Evolutionary conservation across 352 stramenopile species (phyloP).

Genomic region (Phytophthora hybrid): DNA sequence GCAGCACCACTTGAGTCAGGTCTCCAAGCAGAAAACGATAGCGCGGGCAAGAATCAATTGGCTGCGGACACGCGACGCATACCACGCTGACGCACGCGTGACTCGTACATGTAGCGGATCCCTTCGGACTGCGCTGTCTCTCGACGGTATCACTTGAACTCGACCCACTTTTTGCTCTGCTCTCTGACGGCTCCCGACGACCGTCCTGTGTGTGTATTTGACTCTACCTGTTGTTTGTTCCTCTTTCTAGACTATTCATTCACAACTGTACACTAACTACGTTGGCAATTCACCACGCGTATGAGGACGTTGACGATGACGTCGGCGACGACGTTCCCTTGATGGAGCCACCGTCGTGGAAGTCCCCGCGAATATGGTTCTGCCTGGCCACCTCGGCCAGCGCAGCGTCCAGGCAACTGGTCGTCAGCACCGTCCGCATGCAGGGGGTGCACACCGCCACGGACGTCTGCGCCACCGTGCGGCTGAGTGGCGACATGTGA

Average conservation of each 20-base stretch:
- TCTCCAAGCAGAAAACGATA: conserved; percentile 2
- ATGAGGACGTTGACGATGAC: conserved; percentile 20
- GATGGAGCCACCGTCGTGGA: conserved; percentile 25
- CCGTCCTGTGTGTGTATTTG: background rate
- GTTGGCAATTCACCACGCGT: conserved; percentile 18
- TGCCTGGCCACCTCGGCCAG: conserved; percentile 21
- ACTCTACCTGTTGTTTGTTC: background rate
- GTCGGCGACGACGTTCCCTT: conserved; percentile 29
- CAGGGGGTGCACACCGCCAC: conserved; percentile 43
- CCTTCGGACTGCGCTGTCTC: conserved; percentile 8
- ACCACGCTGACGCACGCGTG: conserved; percentile 25
- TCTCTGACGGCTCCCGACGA: conserved; percentile 2
- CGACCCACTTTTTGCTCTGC: background rate
- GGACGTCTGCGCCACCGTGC: conserved; percentile 28
- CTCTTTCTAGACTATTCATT: conserved; percentile 4
- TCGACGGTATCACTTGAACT: conserved; percentile 5
- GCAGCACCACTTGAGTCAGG: background rate
- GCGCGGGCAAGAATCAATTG: conserved; percentile 20
- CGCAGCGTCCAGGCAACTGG: conserved; percentile 36
- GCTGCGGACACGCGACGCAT: conserved; percentile 9
- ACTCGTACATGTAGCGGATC: conserved; percentile 6
- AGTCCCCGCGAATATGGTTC: conserved; percentile 1
- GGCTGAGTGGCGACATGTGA: conserved; percentile 43
- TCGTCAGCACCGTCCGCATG: conserved; percentile 32
- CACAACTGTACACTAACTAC: conserved; percentile 11